These are phyloP conservation scores for Lentinula detonsa DNA, from an alignment of 768 basidiomycete genomes.

Conservation along the genomic window DNA sequence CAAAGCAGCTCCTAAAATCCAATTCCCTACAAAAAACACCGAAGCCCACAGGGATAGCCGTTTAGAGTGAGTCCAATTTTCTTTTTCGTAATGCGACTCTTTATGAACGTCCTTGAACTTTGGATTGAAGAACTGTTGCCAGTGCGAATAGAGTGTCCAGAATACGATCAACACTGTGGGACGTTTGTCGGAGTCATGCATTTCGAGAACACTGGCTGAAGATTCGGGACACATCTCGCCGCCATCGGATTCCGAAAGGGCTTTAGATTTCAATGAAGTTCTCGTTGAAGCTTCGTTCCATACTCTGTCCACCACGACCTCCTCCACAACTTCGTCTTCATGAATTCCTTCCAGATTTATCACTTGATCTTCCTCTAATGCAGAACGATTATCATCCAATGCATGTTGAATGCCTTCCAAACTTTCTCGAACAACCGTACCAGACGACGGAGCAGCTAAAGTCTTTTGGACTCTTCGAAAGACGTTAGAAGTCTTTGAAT, in stretches of 20 bases:
- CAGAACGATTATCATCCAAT: not conserved
- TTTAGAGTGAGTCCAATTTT: constrained; percentile 5
- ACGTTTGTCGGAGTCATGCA: not conserved
- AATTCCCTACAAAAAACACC: constrained; percentile 3
- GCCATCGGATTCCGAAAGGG: not conserved
- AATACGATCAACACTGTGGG: not conserved
- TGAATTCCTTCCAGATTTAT: not conserved
- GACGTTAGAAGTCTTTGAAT: not conserved
- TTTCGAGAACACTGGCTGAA: not conserved
- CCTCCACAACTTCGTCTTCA: not conserved
- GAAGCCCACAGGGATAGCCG: constrained; percentile 5
- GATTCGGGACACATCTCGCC: not conserved
- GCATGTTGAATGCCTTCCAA: not conserved
- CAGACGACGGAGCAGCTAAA: not conserved
- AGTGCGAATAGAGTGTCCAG: not conserved
- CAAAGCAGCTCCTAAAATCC: constrained; percentile 6
- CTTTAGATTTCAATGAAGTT: not conserved
- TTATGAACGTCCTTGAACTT: not conserved
- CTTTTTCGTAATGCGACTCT: not conserved
- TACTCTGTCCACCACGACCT: constrained; percentile 3
- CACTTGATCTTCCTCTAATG: not conserved
- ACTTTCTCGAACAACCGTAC: not conserved
- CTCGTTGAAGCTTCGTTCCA: constrained; percentile 1
- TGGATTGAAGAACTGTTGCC: constrained; percentile 3
- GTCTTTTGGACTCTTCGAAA: not conserved